Evolutionary conservation across 2,329 filamentous ascomycete genomes (phyloP).

Genomic region (Coniochaeta sp.): DNA sequence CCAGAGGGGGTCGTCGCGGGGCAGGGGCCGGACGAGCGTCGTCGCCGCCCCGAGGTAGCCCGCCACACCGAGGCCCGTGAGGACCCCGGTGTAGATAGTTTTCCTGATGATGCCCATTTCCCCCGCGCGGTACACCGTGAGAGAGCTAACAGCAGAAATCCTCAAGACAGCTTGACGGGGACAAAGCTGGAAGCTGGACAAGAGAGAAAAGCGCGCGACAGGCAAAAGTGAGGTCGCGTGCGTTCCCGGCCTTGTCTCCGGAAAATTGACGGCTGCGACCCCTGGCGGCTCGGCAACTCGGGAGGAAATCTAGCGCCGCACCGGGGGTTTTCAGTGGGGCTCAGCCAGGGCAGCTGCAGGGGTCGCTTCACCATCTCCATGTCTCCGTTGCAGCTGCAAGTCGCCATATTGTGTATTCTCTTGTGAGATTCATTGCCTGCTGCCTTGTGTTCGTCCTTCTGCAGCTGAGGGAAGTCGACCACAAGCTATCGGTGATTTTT

Average conservation of each 20-base stretch:
- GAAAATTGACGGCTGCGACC: too few species aligned
- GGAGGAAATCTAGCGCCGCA: neutral
- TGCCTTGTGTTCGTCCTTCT: too few species aligned
- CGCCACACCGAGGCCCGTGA: slow-evolving; percentile 42
- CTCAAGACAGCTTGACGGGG: neutral
- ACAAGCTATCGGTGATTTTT: too few species aligned
- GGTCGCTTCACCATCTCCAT: neutral
- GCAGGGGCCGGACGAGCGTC: slow-evolving; percentile 47
- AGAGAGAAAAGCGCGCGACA: too few species aligned
- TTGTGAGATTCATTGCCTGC: too few species aligned
- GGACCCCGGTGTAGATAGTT: slow-evolving; percentile 35
- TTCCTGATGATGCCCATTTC: slow-evolving; percentile 48
- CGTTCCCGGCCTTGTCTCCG: too few species aligned
- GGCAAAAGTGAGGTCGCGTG: neutral
- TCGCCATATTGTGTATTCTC: too few species aligned
- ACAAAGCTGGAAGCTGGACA: too few species aligned
- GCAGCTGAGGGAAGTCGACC: too few species aligned
- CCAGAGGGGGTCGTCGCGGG: slow-evolving; percentile 55
- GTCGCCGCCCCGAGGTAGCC: slow-evolving; percentile 47
- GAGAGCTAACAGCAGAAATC: neutral
- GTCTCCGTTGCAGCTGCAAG: too few species aligned
- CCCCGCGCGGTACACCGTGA: neutral
- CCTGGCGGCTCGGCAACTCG: neutral
- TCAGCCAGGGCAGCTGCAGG: neutral
- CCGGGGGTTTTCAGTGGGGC: neutral